phyloP scores from a whole-genome alignment of 495 filamentous ascomycete species.

The Aspergillus indologenus region DNA sequence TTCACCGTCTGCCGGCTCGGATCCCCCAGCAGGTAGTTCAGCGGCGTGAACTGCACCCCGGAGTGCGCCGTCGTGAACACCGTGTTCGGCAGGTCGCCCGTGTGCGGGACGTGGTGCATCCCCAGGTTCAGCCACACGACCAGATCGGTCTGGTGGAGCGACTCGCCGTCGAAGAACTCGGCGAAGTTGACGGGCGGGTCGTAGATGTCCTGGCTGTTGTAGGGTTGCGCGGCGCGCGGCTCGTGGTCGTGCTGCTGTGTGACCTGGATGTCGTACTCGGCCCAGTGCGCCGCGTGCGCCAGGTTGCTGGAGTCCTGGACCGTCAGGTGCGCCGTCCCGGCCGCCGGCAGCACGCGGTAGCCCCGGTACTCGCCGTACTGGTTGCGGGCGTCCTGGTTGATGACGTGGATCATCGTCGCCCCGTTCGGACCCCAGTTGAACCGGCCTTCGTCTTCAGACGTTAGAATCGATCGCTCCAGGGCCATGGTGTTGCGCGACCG shows the following conservation, averaged over 20 bases:
- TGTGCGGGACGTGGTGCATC: conserved; percentile 57
- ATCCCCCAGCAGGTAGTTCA: conserved; percentile 41
- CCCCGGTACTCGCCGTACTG: conserved; percentile 53
- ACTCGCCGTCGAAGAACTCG: conserved; percentile 54
- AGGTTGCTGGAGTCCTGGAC: conserved; percentile 48
- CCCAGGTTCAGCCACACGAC: conserved; percentile 40
- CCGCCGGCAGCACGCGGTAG: conserved; percentile 49
- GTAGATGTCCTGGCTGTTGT: conserved; percentile 44
- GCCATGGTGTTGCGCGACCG: conserved; percentile 54
- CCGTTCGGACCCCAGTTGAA: conserved; percentile 10
- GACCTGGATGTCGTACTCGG: conserved; percentile 49
- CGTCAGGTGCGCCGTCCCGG: conserved; percentile 44
- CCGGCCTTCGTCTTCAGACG: conserved; percentile 44
- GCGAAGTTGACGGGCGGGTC: conserved; percentile 55
- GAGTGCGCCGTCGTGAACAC: conserved; percentile 46
- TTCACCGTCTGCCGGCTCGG: conserved; percentile 32
- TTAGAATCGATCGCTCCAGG: conserved; percentile 41
- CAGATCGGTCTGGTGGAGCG: conserved; percentile 51
- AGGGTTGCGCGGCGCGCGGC: conserved; percentile 40
- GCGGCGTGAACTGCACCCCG: conserved; percentile 43
- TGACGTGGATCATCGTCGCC: conserved; percentile 47
- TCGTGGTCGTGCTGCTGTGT: conserved; percentile 54
- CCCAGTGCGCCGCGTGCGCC: conserved; percentile 45
- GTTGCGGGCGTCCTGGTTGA: conserved; percentile 52
- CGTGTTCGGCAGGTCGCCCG: conserved; percentile 54